Evolutionary conservation across 2,329 filamentous ascomycete genomes (phyloP).

Genomic region (Botrytis paeoniae): DNA sequence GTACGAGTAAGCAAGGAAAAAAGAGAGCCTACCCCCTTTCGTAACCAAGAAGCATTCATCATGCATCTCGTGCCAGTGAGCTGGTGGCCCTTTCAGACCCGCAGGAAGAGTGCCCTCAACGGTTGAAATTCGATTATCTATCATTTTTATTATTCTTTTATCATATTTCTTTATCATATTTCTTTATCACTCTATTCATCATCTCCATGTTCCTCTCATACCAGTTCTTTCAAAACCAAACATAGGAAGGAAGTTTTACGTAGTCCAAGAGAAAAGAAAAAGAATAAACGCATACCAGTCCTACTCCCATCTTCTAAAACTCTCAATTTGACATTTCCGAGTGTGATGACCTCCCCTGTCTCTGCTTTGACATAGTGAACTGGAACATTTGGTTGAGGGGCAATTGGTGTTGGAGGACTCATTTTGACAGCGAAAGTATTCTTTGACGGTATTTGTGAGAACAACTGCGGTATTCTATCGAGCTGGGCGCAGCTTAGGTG

Average conservation of each 20-base stretch:
- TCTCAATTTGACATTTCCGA: background rate
- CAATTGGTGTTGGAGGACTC: background rate
- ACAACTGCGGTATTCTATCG: background rate
- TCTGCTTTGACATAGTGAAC: background rate
- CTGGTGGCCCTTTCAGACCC: background rate
- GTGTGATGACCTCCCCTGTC: background rate
- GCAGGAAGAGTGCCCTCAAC: constrained; percentile 10
- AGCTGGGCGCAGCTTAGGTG: no score
- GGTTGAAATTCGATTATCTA: constrained; percentile 7
- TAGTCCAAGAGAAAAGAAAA: background rate
- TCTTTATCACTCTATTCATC: fast-evolving
- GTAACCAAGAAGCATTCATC: constrained; percentile 15
- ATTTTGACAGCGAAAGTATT: background rate
- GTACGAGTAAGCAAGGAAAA: background rate
- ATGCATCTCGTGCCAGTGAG: constrained; percentile 20
- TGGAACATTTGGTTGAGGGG: background rate
- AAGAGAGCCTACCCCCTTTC: background rate
- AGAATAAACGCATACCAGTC: background rate
- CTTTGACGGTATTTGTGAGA: background rate
- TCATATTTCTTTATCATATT: background rate
- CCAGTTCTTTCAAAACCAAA: fast-evolving
- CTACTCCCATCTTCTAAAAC: constrained; percentile 6
- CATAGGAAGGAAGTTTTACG: fast-evolving
- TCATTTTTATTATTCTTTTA: no score
- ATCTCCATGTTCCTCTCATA: background rate